Conservation (phyloP, 75 land plant species). For the Sequoia sempervirens region DNA sequence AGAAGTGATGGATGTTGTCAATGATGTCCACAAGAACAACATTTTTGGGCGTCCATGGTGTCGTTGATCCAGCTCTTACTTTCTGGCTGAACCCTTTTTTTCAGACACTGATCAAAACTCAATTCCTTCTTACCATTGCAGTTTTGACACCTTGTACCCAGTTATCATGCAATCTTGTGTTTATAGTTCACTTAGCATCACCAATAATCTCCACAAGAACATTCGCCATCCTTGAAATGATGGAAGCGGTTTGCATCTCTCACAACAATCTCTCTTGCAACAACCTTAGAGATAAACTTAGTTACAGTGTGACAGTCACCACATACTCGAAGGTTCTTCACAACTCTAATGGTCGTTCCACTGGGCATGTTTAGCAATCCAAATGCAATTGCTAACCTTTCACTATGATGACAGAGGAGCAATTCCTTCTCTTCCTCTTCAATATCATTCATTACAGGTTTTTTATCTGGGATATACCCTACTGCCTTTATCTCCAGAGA, state of each 20-base stretch:
- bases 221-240: neutral
- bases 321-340: constrained; percentile 4
- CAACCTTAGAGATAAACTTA: constrained; percentile 1
- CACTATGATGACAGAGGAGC: neutral
- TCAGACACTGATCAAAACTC: too few relatives aligned
- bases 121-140: too few relatives aligned
- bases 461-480: neutral
- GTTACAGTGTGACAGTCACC: neutral
- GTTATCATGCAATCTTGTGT: too few relatives aligned
- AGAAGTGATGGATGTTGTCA: too few relatives aligned
- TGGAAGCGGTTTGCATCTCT: constrained; percentile 6
- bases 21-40: too few relatives aligned
- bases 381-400: neutral
- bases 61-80: too few relatives aligned
- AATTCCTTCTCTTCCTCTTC: neutral
- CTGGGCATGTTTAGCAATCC: neutral
- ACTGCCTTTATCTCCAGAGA: neutral
- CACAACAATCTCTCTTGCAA: neutral
- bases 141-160: too few relatives aligned
- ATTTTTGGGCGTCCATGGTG: too few relatives aligned
- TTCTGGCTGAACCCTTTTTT: too few relatives aligned
- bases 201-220: constrained; percentile 7
- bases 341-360: neutral
- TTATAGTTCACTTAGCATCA: neutral
- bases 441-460: neutral